Evolutionary conservation across 768 basidiomycete species (phyloP).

Genomic region (Cystofilobasidium ferigula): DNA sequence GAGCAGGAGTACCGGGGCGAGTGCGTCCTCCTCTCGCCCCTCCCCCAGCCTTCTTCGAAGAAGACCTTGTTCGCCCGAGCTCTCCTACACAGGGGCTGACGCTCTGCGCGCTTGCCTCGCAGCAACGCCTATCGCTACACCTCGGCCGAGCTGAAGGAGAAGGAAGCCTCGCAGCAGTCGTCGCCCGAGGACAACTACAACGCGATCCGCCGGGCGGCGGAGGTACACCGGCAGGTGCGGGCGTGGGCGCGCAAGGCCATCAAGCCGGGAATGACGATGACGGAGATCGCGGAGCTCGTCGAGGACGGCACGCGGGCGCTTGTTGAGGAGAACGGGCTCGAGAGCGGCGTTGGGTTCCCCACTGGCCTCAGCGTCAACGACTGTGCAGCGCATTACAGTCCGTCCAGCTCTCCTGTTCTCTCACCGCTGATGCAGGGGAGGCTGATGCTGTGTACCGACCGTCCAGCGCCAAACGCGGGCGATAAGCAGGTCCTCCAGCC

Average conservation of each 20-base stretch:
- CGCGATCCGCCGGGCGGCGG: constrained; percentile 80
- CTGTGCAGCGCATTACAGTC: constrained; percentile 83
- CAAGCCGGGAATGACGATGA: constrained; percentile 86
- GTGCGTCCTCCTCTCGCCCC: constrained; percentile 45
- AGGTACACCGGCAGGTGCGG: constrained; percentile 89
- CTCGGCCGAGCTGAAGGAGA: constrained; percentile 75
- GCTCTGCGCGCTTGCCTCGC: constrained; percentile 1
- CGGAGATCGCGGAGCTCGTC: constrained; percentile 82
- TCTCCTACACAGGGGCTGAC: not conserved
- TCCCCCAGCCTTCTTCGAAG: not conserved
- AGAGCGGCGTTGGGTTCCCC: constrained; percentile 86
- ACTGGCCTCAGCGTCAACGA: constrained; percentile 88
- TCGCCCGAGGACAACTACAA: constrained; percentile 46
- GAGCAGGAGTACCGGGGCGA: constrained; percentile 82
- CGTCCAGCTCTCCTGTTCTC: not conserved
- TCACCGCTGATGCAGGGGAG: not conserved
- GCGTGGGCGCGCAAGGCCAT: constrained; percentile 69
- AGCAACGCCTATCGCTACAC: constrained; percentile 82
- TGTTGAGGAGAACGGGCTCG: constrained; percentile 70
- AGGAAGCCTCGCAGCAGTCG: constrained; percentile 45
- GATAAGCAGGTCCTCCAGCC: constrained; percentile 56
- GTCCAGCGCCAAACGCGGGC: constrained; percentile 21
- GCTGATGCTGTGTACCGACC: not conserved
- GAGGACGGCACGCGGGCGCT: constrained; percentile 83
- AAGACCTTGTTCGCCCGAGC: too few relatives aligned